A percentile compares a stretch with the other conserved stretches of the same genome.
Conservation (phyloP, 805 yeast species). For the Saccharomycopsis sp. region DNA sequence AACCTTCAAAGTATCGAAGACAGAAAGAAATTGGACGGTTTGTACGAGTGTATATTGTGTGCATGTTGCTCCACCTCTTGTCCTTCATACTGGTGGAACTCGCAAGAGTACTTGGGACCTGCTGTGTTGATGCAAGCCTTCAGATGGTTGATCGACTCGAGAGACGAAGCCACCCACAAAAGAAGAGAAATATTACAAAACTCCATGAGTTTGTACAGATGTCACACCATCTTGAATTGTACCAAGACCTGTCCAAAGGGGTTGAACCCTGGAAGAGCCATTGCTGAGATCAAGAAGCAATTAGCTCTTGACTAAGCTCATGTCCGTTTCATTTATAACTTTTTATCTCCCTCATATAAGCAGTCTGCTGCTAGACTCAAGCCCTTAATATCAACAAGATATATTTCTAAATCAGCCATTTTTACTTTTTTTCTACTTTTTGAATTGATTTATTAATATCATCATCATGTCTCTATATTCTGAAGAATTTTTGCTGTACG, state of each 20-base stretch:
- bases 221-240: constrained; percentile 99
- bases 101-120: constrained; percentile 96
- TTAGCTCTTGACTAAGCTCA: constrained; percentile 63
- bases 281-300: constrained; percentile 93
- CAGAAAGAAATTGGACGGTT: constrained; percentile 92
- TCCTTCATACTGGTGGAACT: constrained; percentile 99
- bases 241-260: constrained; percentile 98
- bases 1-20: constrained; percentile 86
- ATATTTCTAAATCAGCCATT: too few species aligned
- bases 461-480: constrained; percentile 1
- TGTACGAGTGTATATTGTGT: constrained; percentile 95
- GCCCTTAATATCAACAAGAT: too few species aligned
- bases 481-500: too few species aligned
- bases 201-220: constrained; percentile 96
- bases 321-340: neutral
- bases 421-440: too few species aligned
- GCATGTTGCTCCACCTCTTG: constrained; percentile 99
- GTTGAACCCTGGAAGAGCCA: constrained; percentile 94
- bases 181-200: constrained; percentile 91
- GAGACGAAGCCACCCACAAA: constrained; percentile 79
- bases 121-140: constrained; percentile 99
- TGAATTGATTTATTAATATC: neutral
- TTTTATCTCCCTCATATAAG: neutral
- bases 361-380: too few species aligned
- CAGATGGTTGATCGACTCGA: constrained; percentile 96